Percentiles rank a stretch among this genome's conserved stretches.
Evolutionary conservation across 352 stramenopile species (phyloP).

Genomic region (Pythium chondricola): DNA sequence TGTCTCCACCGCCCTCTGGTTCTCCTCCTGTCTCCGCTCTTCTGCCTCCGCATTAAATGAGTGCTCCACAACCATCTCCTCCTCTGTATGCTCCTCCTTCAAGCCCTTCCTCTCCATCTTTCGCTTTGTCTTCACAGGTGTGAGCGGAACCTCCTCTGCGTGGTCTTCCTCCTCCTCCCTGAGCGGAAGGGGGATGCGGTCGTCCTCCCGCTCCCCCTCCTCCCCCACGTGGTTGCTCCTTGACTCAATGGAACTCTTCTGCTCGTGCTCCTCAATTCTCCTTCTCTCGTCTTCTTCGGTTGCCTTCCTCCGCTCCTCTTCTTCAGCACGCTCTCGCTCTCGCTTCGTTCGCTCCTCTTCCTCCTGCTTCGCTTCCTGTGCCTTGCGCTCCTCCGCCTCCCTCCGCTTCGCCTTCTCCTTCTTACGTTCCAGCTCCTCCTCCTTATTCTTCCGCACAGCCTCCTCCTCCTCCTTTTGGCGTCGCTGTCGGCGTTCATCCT

Average conservation of each 20-base stretch:
- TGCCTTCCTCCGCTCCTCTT: constrained; percentile 22
- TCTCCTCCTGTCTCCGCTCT: background rate
- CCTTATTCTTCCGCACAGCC: constrained; percentile 24
- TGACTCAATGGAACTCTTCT: constrained; percentile 1
- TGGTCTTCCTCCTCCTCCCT: background rate
- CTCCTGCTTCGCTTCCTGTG: constrained; percentile 6
- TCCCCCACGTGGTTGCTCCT: too few relatives aligned
- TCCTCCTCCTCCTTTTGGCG: constrained; percentile 1
- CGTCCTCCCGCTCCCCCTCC: background rate
- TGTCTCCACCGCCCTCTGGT: too few relatives aligned
- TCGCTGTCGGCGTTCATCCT: background rate
- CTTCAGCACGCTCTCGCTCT: constrained; percentile 22
- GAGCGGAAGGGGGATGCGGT: too few relatives aligned
- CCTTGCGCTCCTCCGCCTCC: background rate
- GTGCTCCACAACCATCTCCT: constrained; percentile 14
- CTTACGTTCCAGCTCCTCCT: constrained; percentile 20
- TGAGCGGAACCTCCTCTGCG: constrained; percentile 1
- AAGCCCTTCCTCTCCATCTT: constrained; percentile 8
- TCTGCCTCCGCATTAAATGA: too few relatives aligned
- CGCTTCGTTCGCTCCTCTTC: constrained; percentile 21
- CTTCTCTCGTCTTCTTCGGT: constrained; percentile 12
- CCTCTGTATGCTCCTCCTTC: constrained; percentile 7
- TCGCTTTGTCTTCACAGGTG: constrained; percentile 13
- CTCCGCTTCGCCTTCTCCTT: constrained; percentile 14
- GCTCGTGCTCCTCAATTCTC: constrained; percentile 19